phyloP scores from a whole-genome alignment of 192 early-diverging fungal species.

The Rhizophagus sp. region DNA sequence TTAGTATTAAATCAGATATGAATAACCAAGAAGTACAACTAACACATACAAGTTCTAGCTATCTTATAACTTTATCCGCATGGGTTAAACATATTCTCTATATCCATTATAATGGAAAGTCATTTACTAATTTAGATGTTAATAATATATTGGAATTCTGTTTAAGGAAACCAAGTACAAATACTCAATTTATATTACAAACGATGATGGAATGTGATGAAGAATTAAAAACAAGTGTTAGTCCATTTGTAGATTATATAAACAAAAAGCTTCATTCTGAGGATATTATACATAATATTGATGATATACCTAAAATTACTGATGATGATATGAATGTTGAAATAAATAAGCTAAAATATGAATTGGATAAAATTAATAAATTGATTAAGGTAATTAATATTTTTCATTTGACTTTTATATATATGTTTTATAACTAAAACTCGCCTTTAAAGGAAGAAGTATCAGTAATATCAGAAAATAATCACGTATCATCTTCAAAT shows the following conservation, averaged over 20 bases:
- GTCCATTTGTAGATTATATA: conserved; percentile 42
- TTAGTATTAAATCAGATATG: not conserved
- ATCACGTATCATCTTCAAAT: not conserved
- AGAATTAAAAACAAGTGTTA: conserved; percentile 21
- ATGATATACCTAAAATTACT: not conserved
- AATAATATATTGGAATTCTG: conserved; percentile 61
- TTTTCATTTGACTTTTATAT: not conserved
- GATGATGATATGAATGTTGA: not conserved
- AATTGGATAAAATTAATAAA: not conserved
- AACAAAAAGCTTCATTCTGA: conserved; percentile 23
- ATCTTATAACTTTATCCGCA: conserved; percentile 39
- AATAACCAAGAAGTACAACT: not conserved
- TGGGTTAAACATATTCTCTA: conserved; percentile 59
- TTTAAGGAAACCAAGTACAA: conserved; percentile 58
- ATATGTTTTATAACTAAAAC: not conserved
- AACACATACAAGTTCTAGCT: not conserved
- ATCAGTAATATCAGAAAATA: not conserved
- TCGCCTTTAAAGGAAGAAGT: not conserved
- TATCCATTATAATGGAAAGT: conserved; percentile 26
- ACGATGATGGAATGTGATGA: conserved; percentile 26
- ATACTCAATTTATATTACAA: conserved; percentile 41
- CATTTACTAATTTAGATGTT: conserved; percentile 36
- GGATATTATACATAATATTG: conserved; percentile 2
- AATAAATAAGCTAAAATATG: not conserved
- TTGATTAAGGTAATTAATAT: not conserved